Evolutionary conservation across 306 rosid species (phyloP), one percentile per base, ranked within the genome.

Genomic region (Purshia tridentata): DNA sequence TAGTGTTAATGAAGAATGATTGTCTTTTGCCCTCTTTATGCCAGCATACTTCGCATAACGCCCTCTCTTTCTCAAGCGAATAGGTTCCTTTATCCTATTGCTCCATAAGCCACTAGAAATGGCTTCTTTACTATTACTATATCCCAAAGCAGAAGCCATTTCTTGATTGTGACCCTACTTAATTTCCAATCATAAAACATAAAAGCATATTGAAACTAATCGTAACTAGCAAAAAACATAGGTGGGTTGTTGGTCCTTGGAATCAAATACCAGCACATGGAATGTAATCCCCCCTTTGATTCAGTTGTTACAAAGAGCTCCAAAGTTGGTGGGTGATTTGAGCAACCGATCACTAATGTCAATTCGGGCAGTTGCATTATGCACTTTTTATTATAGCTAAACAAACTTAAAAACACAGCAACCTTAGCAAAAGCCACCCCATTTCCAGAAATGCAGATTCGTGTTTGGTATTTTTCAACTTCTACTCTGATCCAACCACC

Each of bases 391-490:
- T 80, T 45, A 76, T 69, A 44, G 71, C 48, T 8, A 69, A 78
- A 71, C 73, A 15, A 76, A 67, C 90, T 75, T 80, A 20, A 65
- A 68, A 69, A 45, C 58, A 70, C 74, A 42, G 78, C 79, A 70
- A 69, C 62, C 68, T 77, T 66, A 20, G 51, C 69, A 48, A 52
- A 69, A 48, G 35, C 65, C 73, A 75, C 59, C 65, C 52, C 10
- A 66, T 52, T 67, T 68, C 73, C 42, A 55, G 69, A n/a, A n/a
- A 4, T 14, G 57, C 72, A n/a, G 55, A 76, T 78, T 74, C 67
- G 22, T n/a, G 44, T 44, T 48, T 35, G 62, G 67, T 79, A 67
- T 73, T 65, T 66, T 35, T 76, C 78, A 81, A 67, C 73, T 55
- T 58, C 35, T 29, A 29, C 35, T 29, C 35, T 3, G 35, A 29